Conservation (phyloP, 441 rosid species). For the Erodium trifolium region DNA sequence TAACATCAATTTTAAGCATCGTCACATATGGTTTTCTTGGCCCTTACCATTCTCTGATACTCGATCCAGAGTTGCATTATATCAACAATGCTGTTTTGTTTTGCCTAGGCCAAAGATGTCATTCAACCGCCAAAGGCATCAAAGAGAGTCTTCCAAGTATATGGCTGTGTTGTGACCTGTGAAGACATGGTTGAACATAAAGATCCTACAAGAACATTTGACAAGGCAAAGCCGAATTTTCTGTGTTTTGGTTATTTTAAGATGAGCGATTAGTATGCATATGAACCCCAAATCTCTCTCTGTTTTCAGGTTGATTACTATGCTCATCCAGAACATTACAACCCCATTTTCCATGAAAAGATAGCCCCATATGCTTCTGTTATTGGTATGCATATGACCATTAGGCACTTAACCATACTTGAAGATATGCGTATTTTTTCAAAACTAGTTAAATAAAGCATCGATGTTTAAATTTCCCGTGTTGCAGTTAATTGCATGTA, state of each 20-base stretch:
- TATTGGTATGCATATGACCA: conserved; percentile 45
- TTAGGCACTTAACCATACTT: not conserved
- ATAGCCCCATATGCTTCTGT: conserved; percentile 78
- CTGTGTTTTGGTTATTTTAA: not conserved
- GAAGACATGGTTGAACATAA: conserved; percentile 74
- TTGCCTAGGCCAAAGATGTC: too few species aligned
- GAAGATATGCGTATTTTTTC: too few species aligned
- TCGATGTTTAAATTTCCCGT: conserved; percentile 9
- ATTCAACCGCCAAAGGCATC: conserved; percentile 30
- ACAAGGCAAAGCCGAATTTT: conserved; percentile 40
- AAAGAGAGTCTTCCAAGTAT: conserved; percentile 68
- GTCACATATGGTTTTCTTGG: not conserved
- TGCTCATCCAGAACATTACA: conserved; percentile 86
- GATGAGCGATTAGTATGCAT: not conserved
- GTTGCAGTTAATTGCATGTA: conserved; percentile 88
- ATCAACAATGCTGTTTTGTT: too few species aligned
- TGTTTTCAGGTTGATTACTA: conserved; percentile 72
- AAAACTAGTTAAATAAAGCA: not conserved
- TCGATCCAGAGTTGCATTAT: too few species aligned
- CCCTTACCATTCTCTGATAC: not conserved
- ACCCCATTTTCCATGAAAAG: conserved; percentile 63
- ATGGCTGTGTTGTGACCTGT: conserved; percentile 75
- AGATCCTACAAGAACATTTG: conserved; percentile 57
- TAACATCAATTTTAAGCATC: conserved; percentile 21
- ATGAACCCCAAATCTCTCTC: not conserved